phyloP scores from a whole-genome alignment of 1,284 basidiomycete species.

The Coniferiporia weirii region DNA sequence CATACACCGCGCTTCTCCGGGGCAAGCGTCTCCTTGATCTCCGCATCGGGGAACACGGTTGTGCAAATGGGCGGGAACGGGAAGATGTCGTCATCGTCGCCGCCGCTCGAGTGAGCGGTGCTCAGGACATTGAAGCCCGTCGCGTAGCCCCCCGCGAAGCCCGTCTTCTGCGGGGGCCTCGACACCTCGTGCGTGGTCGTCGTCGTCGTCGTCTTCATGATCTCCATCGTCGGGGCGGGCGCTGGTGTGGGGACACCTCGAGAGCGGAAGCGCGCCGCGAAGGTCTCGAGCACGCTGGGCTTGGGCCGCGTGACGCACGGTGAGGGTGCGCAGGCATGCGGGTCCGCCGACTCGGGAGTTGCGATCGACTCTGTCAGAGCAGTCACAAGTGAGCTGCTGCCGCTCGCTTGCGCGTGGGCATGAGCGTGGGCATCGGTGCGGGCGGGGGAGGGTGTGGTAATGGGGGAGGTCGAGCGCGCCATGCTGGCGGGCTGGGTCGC shows the following conservation, averaged over 20 bases:
- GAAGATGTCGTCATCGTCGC: constrained; percentile 2
- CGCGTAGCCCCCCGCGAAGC: not conserved
- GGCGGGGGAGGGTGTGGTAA: constrained; percentile 17
- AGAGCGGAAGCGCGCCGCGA: constrained; percentile 2
- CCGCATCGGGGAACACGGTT: not conserved
- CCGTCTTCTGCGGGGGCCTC: not conserved
- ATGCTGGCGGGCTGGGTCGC: constrained; percentile 24
- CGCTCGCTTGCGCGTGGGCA: constrained; percentile 5
- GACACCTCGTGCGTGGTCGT: not conserved
- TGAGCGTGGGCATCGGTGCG: constrained; percentile 12
- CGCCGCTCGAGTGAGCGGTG: not conserved
- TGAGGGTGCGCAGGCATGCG: constrained; percentile 20
- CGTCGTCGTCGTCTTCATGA: constrained; percentile 10
- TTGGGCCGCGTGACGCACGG: not conserved
- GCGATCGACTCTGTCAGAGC: constrained; percentile 20
- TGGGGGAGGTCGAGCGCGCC: constrained; percentile 27
- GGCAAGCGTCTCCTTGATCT: constrained; percentile 6
- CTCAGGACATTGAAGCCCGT: constrained; percentile 4
- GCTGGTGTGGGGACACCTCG: constrained; percentile 5
- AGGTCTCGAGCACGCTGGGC: constrained; percentile 2
- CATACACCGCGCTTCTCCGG: constrained; percentile 8
- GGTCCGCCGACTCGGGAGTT: constrained; percentile 20
- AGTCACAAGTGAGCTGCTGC: constrained; percentile 16
- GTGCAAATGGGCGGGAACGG: not conserved
- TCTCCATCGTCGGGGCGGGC: not conserved